Base-by-base conservation (phyloP, 768 basidiomycete species). In the Pholiota molesta region DNA sequence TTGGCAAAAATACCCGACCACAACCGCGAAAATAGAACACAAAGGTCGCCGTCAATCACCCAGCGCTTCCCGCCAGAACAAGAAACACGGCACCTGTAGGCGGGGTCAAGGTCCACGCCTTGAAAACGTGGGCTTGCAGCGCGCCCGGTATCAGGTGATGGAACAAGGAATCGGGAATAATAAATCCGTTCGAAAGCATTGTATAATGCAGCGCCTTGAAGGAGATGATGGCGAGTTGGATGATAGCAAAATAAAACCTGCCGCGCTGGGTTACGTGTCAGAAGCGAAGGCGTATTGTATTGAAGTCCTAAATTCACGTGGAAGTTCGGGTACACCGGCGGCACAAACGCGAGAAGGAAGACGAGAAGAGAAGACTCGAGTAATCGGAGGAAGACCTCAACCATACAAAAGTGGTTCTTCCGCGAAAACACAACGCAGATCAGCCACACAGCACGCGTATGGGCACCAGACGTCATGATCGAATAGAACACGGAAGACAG, bases 141-240 rank as follows among this genome's bases (percentile, higher is more conserved):
- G 21, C 23, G n/a, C 47, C n/a, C 40, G 40, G 6, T 44, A 44
- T 44, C n/a, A 21, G 21, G 21, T 5, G 23, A 9, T 49, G 47
- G 47, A 49, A 23, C 23, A 21, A 19, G 5, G 40, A 19, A 45
- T 47, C 23, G 53, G 60, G 49, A 66, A 62, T 45, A 61, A 55
- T 42, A 44, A n/a, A n/a, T 13, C 40, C 53, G 49, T 59, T 54
- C 55, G 57, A 63, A 47, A 49, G 33, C 31, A 19, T 28, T 26
- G 47, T 11, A 45, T 44, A 33, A 52, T 37, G 47, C 19, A 49
- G 19, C 42, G 8, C 28, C 47, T 33, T 37, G 45, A 58, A 58
- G 47, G 57, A 51, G 47, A 51, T 49, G 57, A 21, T 11, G 40
- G 53, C n/a, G n/a, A 21, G 49, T 6, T 16, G 11, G 28, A 16